These are phyloP conservation scores for Candida namnaoensis DNA, from an alignment of 805 yeast species.

Conservation along the genomic window DNA sequence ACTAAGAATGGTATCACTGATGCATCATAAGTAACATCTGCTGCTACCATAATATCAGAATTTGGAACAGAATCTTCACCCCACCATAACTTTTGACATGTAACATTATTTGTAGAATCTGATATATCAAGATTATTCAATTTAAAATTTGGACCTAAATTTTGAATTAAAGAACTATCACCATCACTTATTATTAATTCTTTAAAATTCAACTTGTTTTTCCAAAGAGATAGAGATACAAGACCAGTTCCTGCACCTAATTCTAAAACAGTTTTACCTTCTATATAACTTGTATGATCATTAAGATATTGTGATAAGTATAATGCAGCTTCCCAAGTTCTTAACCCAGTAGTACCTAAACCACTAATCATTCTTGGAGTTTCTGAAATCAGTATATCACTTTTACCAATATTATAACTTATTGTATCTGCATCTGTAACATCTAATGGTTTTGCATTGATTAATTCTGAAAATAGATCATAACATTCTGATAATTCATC, in stretches of 20 bases:
- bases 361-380: slow-evolving; percentile 60
- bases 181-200: slow-evolving; percentile 58
- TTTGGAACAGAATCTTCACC: slow-evolving; percentile 33
- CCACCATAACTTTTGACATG: slow-evolving; percentile 51
- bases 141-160: slow-evolving; percentile 32
- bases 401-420: slow-evolving; percentile 17
- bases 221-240: slow-evolving; percentile 37
- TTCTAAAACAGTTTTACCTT: slow-evolving; percentile 41
- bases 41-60: slow-evolving; percentile 55
- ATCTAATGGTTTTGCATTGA: slow-evolving; percentile 15
- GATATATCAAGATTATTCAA: slow-evolving; percentile 27
- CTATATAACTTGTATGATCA: background rate
- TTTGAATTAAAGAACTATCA: slow-evolving; percentile 43
- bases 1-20: slow-evolving; percentile 47
- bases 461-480: slow-evolving; percentile 20
- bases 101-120: slow-evolving; percentile 4
- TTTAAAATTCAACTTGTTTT: slow-evolving; percentile 6
- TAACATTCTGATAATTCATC: slow-evolving; percentile 22
- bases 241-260: slow-evolving; percentile 90
- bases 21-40: slow-evolving; percentile 84
- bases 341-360: slow-evolving; percentile 75
- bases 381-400: slow-evolving; percentile 36
- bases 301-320: slow-evolving; percentile 48
- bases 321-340: slow-evolving; percentile 93
- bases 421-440: slow-evolving; percentile 22